phyloP scores from a whole-genome alignment of 148 eudicot species.

The Dianthus caryophyllus region DNA sequence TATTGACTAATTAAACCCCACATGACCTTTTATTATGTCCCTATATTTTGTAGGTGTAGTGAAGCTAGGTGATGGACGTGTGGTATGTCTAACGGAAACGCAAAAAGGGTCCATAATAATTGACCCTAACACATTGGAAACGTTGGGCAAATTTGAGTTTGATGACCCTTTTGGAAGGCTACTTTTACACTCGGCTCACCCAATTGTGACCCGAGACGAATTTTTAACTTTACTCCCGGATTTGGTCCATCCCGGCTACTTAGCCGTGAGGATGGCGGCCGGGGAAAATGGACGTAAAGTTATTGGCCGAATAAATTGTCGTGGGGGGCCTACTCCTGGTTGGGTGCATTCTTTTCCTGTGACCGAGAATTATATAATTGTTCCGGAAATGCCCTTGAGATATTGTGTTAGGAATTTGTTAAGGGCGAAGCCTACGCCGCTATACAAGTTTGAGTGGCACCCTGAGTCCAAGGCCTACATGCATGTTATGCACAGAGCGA shows the following conservation, averaged over 20 bases:
- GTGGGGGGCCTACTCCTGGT: constrained; percentile 82
- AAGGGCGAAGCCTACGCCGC: constrained; percentile 82
- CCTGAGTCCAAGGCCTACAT: constrained; percentile 82
- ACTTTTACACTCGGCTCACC: constrained; percentile 87
- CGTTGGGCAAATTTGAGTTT: constrained; percentile 69
- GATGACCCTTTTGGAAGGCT: constrained; percentile 63
- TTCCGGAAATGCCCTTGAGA: constrained; percentile 96
- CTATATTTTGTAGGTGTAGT: constrained; percentile 43
- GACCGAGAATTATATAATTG: constrained; percentile 77
- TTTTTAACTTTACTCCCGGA: constrained; percentile 76
- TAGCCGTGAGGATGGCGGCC: constrained; percentile 74
- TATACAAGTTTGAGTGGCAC: constrained; percentile 90
- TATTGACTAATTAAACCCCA: not conserved
- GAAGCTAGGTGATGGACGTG: constrained; percentile 74
- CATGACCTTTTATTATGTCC: not conserved
- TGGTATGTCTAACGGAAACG: constrained; percentile 87
- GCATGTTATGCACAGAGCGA: constrained; percentile 86
- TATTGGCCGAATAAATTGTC: constrained; percentile 70
- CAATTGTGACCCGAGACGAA: constrained; percentile 73
- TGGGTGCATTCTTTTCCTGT: constrained; percentile 99
- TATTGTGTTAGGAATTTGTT: constrained; percentile 73
- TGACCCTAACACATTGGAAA: constrained; percentile 75
- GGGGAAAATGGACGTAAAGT: constrained; percentile 76
- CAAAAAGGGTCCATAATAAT: constrained; percentile 80
- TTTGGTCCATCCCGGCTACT: constrained; percentile 73